Percentiles rank a stretch among this genome's conserved stretches.
Evolutionary conservation across 1,139 yeast genomes (phyloP).

Genomic region (Eremothecium cymbalariae): DNA sequence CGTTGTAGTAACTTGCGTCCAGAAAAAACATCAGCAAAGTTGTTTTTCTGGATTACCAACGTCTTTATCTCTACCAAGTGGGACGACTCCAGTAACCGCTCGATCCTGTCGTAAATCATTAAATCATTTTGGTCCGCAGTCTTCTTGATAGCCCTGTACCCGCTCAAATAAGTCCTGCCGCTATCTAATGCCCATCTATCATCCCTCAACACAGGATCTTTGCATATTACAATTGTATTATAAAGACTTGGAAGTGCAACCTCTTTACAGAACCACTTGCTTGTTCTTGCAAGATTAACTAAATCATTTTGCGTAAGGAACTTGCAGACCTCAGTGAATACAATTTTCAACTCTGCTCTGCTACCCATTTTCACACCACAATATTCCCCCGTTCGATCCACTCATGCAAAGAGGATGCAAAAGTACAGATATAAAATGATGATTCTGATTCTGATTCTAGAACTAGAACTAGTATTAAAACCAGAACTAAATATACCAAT

Average conservation of each 20-base stretch:
- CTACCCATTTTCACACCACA: neutral
- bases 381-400: no score
- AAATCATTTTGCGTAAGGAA: slow-evolving; percentile 30
- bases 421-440: no score
- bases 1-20: slow-evolving; percentile 16
- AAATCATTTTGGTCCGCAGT: slow-evolving; percentile 32
- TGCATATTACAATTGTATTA: slow-evolving; percentile 24
- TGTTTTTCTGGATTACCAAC: slow-evolving; percentile 19
- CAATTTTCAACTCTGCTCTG: neutral
- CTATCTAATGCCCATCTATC: slow-evolving; percentile 29
- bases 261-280: slow-evolving; percentile 11
- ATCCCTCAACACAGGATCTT: slow-evolving; percentile 25
- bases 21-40: slow-evolving; percentile 20
- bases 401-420: no score
- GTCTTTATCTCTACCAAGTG: slow-evolving; percentile 13
- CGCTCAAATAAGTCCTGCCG: slow-evolving; percentile 28
- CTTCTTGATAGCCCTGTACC: slow-evolving; percentile 23
- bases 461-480: no score
- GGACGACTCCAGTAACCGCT: slow-evolving; percentile 20
- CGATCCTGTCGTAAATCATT: slow-evolving; percentile 28
- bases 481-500: no score
- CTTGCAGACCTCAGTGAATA: slow-evolving; percentile 2
- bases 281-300: slow-evolving; percentile 16
- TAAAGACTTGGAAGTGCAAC: slow-evolving; percentile 24
- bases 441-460: no score